Evolutionary conservation across 1,284 basidiomycete genomes (phyloP), one percentile per base, ranked within the genome.

Genomic region (Schizophyllum amplum): DNA sequence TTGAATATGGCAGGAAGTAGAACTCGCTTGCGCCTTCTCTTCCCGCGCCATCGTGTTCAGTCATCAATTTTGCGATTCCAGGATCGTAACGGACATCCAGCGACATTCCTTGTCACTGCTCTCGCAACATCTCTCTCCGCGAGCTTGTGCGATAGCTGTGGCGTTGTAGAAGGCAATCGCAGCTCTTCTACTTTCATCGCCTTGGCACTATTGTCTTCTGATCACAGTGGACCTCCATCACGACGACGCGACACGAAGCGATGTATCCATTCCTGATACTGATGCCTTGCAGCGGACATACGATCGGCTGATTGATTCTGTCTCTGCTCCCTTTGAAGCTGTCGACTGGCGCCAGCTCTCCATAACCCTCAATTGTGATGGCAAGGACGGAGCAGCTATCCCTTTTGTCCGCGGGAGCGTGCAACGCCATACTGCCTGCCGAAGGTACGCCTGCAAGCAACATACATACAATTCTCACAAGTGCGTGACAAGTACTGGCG

Each of bases 361-460:
- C 75, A 11, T 67, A 72, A 13, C 33, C 0, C 60, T 75, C 21
- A 82, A 80, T 54, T 90, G 86, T 17, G 33, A 86, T 89, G 86
- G 86, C 87, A 84, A 84, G 81, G 11, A 13, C 33, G 62, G 81
- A 84, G 64, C 84, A 85, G 66, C 74, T 90, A 24, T 90, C 86
- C 66, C 69, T 85, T 11, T 86, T 81, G 69, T 87, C 87, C 1
- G 81, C 81, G 1, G 82, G 82, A 0, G 69, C 80, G 26, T 86
- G 85, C 78, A 83, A 83, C 0, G 70, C 82, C 0, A 78, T 87
- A 57, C 67, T 90, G 4, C 75, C 74, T 46, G 69, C 71, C 5
- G 78, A 87, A 74, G 80, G 86, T 84, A 59, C 55, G 74, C 63
- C 46, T 7, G 47, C 24, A 13, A 47, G 23, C 24, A 17, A 20